Conservation (phyloP, 2,329 filamentous ascomycete genomes). For the Phyllosticta citriasiana region DNA sequence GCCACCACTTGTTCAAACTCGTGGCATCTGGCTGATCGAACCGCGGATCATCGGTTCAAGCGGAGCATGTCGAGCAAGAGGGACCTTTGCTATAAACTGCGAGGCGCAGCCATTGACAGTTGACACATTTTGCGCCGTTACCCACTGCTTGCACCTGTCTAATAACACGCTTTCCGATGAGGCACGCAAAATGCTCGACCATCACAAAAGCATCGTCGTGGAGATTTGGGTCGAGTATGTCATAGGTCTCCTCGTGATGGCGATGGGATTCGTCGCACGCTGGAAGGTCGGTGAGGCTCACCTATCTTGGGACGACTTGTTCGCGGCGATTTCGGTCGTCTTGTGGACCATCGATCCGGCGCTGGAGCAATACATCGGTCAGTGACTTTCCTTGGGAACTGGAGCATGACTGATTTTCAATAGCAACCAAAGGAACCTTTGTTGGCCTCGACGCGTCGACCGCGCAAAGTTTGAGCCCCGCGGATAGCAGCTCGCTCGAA, state of each 20-base stretch:
- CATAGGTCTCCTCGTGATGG: conserved; percentile 28
- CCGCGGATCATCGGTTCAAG: neutral
- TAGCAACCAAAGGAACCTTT: conserved; percentile 17
- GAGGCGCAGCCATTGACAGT: neutral
- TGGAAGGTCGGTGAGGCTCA: conserved; percentile 27
- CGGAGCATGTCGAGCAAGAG: neutral
- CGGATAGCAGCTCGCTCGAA: conserved; percentile 20
- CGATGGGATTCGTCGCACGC: conserved; percentile 31
- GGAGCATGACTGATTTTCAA: neutral
- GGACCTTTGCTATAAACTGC: neutral
- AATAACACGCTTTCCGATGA: neutral
- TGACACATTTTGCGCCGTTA: neutral
- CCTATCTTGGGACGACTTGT: conserved; percentile 34
- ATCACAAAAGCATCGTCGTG: neutral
- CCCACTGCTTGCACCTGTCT: neutral
- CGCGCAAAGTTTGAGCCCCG: conserved; percentile 20
- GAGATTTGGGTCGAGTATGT: conserved; percentile 33
- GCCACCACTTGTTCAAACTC: neutral
- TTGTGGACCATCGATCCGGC: neutral
- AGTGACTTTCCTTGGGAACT: neutral
- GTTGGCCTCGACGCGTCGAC: conserved; percentile 12
- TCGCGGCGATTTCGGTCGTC: conserved; percentile 24
- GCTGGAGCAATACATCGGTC: neutral
- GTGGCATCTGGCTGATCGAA: neutral
- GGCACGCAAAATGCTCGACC: neutral